Base-by-base conservation (phyloP, 2,329 filamentous ascomycete species). In the Sphaerulina populicola region DNA sequence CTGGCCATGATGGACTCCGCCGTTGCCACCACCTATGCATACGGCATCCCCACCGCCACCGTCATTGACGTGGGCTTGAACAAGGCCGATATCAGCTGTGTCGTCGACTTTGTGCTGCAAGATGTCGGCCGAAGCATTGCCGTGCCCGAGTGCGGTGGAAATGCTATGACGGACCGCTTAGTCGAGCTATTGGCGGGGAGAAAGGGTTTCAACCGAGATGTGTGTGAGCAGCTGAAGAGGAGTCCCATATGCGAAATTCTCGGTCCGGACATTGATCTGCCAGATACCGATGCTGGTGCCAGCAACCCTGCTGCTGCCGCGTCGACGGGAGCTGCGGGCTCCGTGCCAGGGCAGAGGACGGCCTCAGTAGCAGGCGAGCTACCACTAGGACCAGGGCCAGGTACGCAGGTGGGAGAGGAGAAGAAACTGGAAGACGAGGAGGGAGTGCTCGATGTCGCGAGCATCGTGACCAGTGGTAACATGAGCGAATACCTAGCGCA, bases 1-100 rank as follows among this genome's bases (percentile, higher is more conserved):
- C 85, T 98, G 46, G 90, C 86, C 61, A 77, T 97, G 56, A 85
- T 98, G 73, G 87, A 97, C 69, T 85, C 88, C 60, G 90, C 88
- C 2, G 72, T 94, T 42, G 90, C 93, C 23, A 86, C 88, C 0
- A 84, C 74, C 52, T 84, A 81, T 63, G 82, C 93, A 51, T 97
- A 94, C 64, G 90, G 88, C 9, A 78, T 89, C 29, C 77, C 83
- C 30, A 88, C 81, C 60, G 84, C 93, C 63, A 93, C 88, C 0
- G 80, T 98, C 15, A 77, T 98, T 21, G 93, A 98, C 67, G 85
- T 98, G 53, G 93, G 93, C 9, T 88, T 83, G 66, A 82, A 88
- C 63, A 97, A 97, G 72, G 88, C 91, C 21, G 90, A 98, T 63
- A 80, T 98, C 15, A 94, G 89, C 0, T 91, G 90, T 51, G 82